Percentiles rank a stretch among this genome's conserved stretches.
Evolutionary conservation across 345 rosid species (phyloP).

Genomic region (Salix purpurea): DNA sequence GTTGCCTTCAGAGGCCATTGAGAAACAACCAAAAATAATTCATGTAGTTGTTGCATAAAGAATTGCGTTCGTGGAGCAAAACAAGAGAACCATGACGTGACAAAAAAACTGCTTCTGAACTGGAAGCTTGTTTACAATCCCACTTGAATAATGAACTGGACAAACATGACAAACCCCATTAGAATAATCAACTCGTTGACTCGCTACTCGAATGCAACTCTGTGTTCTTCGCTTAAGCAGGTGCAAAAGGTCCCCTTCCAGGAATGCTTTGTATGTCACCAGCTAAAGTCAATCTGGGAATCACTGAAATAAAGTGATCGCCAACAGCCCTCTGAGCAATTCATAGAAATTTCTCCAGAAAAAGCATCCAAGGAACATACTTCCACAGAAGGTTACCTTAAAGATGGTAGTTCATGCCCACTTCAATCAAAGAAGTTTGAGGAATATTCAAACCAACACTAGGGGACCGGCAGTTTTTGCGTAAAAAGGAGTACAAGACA

Average conservation of each 20-base stretch:
- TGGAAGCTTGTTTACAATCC: not conserved
- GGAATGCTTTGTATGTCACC: not conserved
- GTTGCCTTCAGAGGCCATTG: no score
- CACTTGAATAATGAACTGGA: not conserved
- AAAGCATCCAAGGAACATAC: not conserved
- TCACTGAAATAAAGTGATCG: not conserved
- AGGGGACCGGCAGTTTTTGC: conserved; percentile 79
- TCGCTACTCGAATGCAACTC: not conserved
- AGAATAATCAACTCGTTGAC: not conserved
- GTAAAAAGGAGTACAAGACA: conserved; percentile 72
- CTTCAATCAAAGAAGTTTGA: conserved; percentile 76
- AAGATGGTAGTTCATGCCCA: conserved; percentile 83
- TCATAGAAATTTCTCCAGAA: not conserved
- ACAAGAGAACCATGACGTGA: no score
- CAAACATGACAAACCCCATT: not conserved
- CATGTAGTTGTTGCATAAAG: no score
- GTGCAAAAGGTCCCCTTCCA: no score
- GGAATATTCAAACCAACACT: conserved; percentile 77
- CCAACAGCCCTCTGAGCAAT: not conserved
- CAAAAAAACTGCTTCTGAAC: no score
- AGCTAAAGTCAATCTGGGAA: not conserved
- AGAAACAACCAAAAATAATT: no score
- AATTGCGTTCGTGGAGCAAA: no score
- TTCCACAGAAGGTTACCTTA: conserved; percentile 11
- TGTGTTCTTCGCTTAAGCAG: not conserved